Percentiles rank a stretch among this genome's conserved stretches.
Evolutionary conservation across 805 yeast genomes (phyloP).

Genomic region (Wickerhamiella galacta): DNA sequence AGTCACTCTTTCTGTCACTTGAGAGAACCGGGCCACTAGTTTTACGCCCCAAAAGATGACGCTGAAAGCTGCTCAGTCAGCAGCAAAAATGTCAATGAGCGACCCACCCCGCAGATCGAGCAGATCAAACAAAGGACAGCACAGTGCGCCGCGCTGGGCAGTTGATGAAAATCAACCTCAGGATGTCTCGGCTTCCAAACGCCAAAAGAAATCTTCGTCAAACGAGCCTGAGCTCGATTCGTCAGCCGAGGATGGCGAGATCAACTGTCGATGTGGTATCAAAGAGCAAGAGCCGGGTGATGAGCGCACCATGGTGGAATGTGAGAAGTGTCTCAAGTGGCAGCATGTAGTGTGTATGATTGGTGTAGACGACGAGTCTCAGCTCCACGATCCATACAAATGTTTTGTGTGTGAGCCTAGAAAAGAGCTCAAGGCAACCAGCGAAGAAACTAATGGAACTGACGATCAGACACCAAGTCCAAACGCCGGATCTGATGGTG

Average conservation of each 20-base stretch:
- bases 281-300: constrained; percentile 19
- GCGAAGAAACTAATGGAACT: not conserved
- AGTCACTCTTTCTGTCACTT: no score
- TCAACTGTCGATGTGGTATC: constrained; percentile 15
- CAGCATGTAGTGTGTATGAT: constrained; percentile 52
- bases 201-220: no score
- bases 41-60: no score
- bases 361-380: constrained; percentile 25
- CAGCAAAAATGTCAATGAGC: no score
- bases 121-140: not conserved
- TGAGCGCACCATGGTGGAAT: constrained; percentile 40
- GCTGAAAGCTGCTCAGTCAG: no score
- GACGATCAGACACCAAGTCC: no score
- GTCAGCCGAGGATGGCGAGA: constrained; percentile 6
- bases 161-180: no score
- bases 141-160: no score
- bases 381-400: constrained; percentile 35
- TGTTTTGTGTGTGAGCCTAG: constrained; percentile 37
- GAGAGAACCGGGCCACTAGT: no score
- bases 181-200: no score
- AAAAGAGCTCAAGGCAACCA: constrained; percentile 1
- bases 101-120: no score
- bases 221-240: no score
- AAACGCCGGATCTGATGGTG: not conserved
- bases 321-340: constrained; percentile 51